phyloP scores from a whole-genome alignment of 1,139 yeast species.

The Suhomyces chickasaworum region DNA sequence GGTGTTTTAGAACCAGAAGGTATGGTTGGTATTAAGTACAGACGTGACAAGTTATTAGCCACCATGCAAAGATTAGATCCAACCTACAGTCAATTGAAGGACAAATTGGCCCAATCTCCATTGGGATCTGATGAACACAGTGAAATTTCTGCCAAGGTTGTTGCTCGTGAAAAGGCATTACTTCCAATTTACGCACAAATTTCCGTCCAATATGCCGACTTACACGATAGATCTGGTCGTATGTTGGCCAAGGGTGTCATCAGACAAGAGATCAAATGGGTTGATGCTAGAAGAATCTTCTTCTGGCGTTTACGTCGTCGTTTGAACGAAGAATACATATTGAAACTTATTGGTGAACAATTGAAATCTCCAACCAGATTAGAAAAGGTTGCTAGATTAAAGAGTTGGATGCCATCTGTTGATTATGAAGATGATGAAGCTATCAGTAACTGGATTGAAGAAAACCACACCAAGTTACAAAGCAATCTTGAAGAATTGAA shows the following conservation, averaged over 20 bases:
- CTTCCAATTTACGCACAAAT: conserved; percentile 90
- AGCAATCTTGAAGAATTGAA: conserved; percentile 64
- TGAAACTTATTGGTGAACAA: conserved; percentile 71
- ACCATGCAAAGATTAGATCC: conserved; percentile 91
- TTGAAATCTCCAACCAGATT: conserved; percentile 64
- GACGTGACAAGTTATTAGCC: conserved; percentile 84
- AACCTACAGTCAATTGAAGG: conserved; percentile 67
- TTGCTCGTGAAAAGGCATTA: conserved; percentile 75
- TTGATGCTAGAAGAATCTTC: conserved; percentile 88
- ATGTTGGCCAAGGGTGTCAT: conserved; percentile 95
- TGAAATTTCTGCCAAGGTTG: conserved; percentile 62
- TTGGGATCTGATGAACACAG: conserved; percentile 67
- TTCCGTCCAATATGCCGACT: conserved; percentile 94
- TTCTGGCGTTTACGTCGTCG: conserved; percentile 99
- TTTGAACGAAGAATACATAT: conserved; percentile 85
- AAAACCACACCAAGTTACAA: conserved; percentile 66
- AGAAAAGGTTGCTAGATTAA: conserved; percentile 83
- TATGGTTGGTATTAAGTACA: conserved; percentile 96
- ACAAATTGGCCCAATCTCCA: conserved; percentile 53
- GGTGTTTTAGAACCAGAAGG: conserved; percentile 99
- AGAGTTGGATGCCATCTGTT: conserved; percentile 82
- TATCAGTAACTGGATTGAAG: conserved; percentile 86
- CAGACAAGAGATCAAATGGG: conserved; percentile 83
- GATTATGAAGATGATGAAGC: conserved; percentile 73
- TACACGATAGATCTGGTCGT: conserved; percentile 96